Base-by-base conservation (phyloP, 257 asterid species). In the Gardenia jasminoides region DNA sequence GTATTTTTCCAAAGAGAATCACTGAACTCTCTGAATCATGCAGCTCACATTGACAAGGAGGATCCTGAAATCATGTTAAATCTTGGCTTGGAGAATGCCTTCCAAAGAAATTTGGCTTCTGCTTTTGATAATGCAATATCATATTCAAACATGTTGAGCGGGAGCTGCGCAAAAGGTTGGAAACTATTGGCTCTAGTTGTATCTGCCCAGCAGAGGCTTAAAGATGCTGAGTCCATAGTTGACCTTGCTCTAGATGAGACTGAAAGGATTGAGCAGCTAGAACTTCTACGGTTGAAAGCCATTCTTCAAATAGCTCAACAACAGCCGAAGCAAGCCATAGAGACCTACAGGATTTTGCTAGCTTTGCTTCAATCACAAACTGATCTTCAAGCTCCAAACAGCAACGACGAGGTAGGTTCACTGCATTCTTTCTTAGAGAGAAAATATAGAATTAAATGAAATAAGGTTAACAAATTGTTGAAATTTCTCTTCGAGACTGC, bases 221-320 rank as follows among this genome's bases (percentile, higher is more conserved):
- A 80, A 75, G 97, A 94, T 80, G 92, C 97, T 3, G 97, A 91
- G 78, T 92, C 90, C 80, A 85, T 94, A 3, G 78, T 92, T 28
- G 97, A 91, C 82, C 89, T 92, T 77, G 98, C 92, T 44, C 81
- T 92, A 70, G 96, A 91, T 75, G 98, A 94, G 81, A 91, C 92
- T 1, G 91, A 74, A 58, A 76, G 84, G 28, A 28, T 90, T n/a
- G 96, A 94, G 79, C 93, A 84, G 78, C 76, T 94, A 76, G 93
- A 92, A 72, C 90, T 91, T 83, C 85, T 94, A 74, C 87, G 96
- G 78, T 36, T 92, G 82, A 94, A 94, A 91, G 98, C 93, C 17
- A 82, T 88, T 39, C 84, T 91, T 83, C 94, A 90, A 86, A 89
- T 87, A 72, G 89, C 90, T 48, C 86, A 88, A 84, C 89, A 88